Evolutionary conservation across 495 filamentous ascomycete species (phyloP).

Genomic region (Neurospora pannonica): DNA sequence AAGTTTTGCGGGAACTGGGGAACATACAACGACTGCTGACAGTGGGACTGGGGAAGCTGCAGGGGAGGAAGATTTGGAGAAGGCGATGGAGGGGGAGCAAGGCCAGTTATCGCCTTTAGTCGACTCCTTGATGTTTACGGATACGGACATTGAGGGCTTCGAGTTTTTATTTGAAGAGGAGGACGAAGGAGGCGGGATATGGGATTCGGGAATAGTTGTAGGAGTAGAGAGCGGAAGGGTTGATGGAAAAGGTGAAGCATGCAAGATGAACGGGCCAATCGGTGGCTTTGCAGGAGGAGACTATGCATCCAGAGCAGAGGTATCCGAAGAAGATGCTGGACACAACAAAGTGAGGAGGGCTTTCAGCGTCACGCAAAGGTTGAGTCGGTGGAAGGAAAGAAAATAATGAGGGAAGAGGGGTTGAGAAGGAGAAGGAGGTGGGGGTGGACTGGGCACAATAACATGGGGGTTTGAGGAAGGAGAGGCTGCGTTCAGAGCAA

Average conservation of each 20-base stretch:
- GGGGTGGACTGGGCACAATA: background rate
- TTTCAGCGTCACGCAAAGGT: background rate
- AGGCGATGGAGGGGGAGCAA: background rate
- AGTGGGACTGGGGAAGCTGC: background rate
- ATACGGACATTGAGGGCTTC: background rate
- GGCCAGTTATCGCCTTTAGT: background rate
- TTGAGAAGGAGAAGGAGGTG: background rate
- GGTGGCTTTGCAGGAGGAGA: background rate
- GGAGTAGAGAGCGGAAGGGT: background rate
- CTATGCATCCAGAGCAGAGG: background rate
- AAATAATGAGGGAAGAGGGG: background rate
- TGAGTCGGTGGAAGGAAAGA: background rate
- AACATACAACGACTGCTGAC: background rate
- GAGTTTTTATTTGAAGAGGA: background rate
- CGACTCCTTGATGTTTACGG: background rate
- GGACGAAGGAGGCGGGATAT: background rate
- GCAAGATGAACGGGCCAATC: background rate
- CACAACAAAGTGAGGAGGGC: background rate
- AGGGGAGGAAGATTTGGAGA: background rate
- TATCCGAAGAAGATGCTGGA: background rate
- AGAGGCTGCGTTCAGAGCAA: background rate
- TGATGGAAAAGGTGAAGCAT: background rate
- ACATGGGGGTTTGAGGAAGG: background rate
- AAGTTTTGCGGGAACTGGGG: background rate
- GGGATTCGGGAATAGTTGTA: background rate